These are phyloP conservation scores for Globisporangium viniferum DNA, from an alignment of 352 stramenopile genomes.

Conservation along the genomic window DNA sequence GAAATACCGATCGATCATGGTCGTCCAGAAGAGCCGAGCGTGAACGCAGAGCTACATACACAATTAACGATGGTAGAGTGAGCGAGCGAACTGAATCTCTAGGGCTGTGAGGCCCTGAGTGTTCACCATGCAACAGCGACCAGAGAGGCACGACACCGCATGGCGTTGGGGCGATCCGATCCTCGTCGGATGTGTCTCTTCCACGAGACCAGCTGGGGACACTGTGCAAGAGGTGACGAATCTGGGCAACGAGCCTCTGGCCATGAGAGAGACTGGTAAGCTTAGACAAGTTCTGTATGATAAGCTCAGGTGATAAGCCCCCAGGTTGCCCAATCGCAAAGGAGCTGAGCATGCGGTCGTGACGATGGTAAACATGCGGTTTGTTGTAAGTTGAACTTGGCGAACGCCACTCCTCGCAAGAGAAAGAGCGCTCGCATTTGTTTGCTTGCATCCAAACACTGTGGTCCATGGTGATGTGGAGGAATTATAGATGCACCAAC, in stretches of 20 bases:
- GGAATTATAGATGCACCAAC: too few species aligned
- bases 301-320: background rate
- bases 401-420: background rate
- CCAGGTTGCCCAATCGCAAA: background rate
- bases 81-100: background rate
- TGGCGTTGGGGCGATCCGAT: background rate
- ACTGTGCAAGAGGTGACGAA: background rate
- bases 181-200: background rate
- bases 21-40: background rate
- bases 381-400: background rate
- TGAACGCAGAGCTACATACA: background rate
- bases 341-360: background rate
- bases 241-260: background rate
- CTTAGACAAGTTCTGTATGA: background rate
- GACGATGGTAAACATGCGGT: background rate
- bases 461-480: too few species aligned
- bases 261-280: background rate
- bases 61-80: background rate
- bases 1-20: background rate
- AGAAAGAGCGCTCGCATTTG: background rate
- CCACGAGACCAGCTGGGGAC: constrained; percentile 1
- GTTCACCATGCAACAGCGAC: background rate
- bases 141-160: background rate
- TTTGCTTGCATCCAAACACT: background rate
- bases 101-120: background rate